phyloP scores from a whole-genome alignment of 371 early-diverging fungal species.

The Rhizopus stolonifer region DNA sequence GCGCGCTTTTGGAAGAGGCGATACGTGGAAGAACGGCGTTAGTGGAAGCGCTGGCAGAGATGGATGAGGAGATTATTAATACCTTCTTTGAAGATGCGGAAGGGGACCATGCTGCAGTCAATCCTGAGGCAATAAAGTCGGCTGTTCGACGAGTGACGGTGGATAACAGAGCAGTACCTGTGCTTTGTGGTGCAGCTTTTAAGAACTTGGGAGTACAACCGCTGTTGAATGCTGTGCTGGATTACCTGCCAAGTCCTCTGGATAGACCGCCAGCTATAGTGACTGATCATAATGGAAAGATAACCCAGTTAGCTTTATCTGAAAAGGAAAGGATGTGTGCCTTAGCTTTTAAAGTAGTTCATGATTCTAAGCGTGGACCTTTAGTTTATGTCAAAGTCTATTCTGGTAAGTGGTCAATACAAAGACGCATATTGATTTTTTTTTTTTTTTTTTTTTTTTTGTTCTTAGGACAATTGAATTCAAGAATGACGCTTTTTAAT shows the following conservation, averaged over 20 bases:
- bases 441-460: not conserved
- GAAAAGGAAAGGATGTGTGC: slow-evolving; percentile 71
- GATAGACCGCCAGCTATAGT: slow-evolving; percentile 69
- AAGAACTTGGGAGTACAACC: slow-evolving; percentile 92
- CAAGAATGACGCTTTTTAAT: slow-evolving; percentile 69
- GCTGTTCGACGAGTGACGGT: slow-evolving; percentile 78
- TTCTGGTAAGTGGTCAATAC: slow-evolving; percentile 57
- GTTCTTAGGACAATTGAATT: slow-evolving; percentile 57
- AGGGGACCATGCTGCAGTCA: slow-evolving; percentile 68
- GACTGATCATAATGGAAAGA: slow-evolving; percentile 37
- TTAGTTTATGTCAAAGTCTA: slow-evolving; percentile 95
- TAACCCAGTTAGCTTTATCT: slow-evolving; percentile 31
- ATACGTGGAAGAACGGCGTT: slow-evolving; percentile 61
- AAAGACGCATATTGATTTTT: not conserved
- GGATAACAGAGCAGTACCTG: slow-evolving; percentile 72
- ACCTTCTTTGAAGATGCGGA: slow-evolving; percentile 68
- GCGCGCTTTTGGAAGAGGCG: slow-evolving; percentile 49
- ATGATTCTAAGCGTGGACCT: slow-evolving; percentile 82
- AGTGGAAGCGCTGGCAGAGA: slow-evolving; percentile 81
- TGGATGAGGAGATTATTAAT: slow-evolving; percentile 87
- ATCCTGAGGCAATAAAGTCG: slow-evolving; percentile 56
- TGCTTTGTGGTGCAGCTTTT: slow-evolving; percentile 89
- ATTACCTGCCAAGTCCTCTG: slow-evolving; percentile 85
- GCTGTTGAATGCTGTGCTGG: slow-evolving; percentile 82
- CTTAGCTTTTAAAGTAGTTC: slow-evolving; percentile 92